These are phyloP conservation scores for Lizonia empirigonia DNA, from an alignment of 2,329 filamentous ascomycete genomes.

Conservation along the genomic window DNA sequence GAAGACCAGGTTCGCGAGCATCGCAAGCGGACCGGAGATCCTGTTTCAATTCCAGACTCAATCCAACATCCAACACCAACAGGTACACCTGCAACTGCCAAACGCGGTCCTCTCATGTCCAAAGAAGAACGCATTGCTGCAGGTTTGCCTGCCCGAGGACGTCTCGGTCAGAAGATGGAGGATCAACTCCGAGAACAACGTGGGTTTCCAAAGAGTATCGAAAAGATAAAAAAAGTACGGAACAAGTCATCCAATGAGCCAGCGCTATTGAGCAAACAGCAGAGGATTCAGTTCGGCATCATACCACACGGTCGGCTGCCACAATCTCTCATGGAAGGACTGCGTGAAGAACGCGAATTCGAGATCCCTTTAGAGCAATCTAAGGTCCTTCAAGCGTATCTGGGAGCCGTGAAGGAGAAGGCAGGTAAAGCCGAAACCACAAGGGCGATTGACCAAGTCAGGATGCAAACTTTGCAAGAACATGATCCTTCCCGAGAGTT, in stretches of 20 bases:
- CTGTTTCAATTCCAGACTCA: slow-evolving; percentile 19
- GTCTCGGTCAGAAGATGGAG: slow-evolving; percentile 29
- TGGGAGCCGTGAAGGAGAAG: slow-evolving; percentile 11
- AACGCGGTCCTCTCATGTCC: slow-evolving; percentile 30
- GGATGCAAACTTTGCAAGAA: slow-evolving; percentile 4
- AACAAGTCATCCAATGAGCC: slow-evolving; percentile 22
- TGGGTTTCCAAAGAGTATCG: slow-evolving; percentile 20
- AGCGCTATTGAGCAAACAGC: slow-evolving; percentile 32
- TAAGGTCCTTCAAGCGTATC: slow-evolving; percentile 15
- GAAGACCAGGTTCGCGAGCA: slow-evolving; percentile 37
- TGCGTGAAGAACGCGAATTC: slow-evolving; percentile 29
- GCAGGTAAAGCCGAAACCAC: background rate
- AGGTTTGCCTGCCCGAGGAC: slow-evolving; percentile 33
- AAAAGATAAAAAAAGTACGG: slow-evolving; percentile 26
- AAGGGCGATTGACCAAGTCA: slow-evolving; percentile 6
- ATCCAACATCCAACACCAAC: background rate
- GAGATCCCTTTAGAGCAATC: slow-evolving; percentile 29
- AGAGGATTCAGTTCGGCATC: slow-evolving; percentile 33
- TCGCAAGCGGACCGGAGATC: slow-evolving; percentile 29
- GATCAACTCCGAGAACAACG: slow-evolving; percentile 34
- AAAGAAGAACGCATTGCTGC: slow-evolving; percentile 35
- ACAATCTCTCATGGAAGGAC: slow-evolving; percentile 32
- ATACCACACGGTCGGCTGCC: slow-evolving; percentile 33
- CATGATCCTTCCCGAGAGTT: slow-evolving; percentile 1
- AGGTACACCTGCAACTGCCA: slow-evolving; percentile 6